These are phyloP conservation scores for Fusarium circinatum DNA, from an alignment of 2,329 filamentous ascomycete species.

Conservation along the genomic window DNA sequence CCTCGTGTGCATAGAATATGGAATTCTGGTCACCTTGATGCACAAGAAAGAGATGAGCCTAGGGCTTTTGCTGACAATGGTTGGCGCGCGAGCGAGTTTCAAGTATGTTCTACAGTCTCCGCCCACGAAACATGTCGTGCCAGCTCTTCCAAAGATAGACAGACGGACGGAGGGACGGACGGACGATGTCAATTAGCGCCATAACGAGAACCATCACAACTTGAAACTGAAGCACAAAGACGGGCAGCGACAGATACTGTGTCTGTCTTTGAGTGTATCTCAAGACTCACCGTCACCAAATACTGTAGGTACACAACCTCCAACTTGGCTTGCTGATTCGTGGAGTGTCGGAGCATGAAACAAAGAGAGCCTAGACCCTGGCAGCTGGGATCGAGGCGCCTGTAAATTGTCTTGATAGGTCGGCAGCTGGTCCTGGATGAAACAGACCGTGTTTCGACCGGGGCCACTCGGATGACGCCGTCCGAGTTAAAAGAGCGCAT, in stretches of 20 bases:
- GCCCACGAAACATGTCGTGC: conserved; percentile 8
- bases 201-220: neutral
- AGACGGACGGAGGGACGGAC: neutral
- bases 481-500: conserved; percentile 28
- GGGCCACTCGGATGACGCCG: conserved; percentile 36
- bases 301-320: neutral
- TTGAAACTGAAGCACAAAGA: conserved; percentile 25
- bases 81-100: conserved; percentile 10
- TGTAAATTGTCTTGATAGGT: conserved; percentile 42
- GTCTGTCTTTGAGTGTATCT: conserved; percentile 1
- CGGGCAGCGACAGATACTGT: conserved; percentile 16
- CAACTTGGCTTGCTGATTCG: conserved; percentile 31
- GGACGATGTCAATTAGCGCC: neutral
- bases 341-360: conserved; percentile 40
- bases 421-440: conserved; percentile 37
- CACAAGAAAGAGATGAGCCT: conserved; percentile 35
- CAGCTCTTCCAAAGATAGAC: conserved; percentile 7
- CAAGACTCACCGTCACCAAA: neutral
- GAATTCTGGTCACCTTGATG: conserved; percentile 18
- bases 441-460: conserved; percentile 45
- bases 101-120: conserved; percentile 5
- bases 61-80: conserved; percentile 16
- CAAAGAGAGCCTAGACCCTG: conserved; percentile 42
- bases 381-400: conserved; percentile 38
- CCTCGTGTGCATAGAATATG: conserved; percentile 7